Base-by-base conservation (phyloP, 768 basidiomycete species). In the Agaricus blazei region DNA sequence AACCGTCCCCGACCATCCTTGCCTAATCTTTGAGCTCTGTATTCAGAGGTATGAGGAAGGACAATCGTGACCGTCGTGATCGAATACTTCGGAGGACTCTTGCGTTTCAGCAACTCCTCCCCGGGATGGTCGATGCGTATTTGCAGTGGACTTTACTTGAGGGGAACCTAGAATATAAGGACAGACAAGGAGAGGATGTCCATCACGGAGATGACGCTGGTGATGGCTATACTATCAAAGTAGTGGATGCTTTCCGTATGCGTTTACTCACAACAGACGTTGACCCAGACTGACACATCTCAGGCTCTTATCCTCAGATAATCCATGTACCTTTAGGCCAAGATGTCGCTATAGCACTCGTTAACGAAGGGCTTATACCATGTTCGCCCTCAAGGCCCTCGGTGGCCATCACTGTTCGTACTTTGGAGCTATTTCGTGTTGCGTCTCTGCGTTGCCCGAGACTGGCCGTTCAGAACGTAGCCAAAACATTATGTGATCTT, bases 401-500 rank as follows among this genome's bases (percentile, higher is more conserved):
- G 1, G 29, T 60, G 12, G 64, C 63, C 7, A 56, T 70, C 24
- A 58, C 65, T 3, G 57, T 60, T 1, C 50, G 57, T 2, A 48
- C 63, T 3, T 56, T 71, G 2, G 63, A 70, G 36, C 44, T 67
- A 1, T 71, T 55, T 46, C 60, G 60, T 12, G 50, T 24, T 3
- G 38, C 38, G 9, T 60, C 58, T 47, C 60, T 64, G 1, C 51
- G 59, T 8, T 68, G 62, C 38, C 68, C 68, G 19, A 62, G 60
- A 24, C 60, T 72, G 2, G 50, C 65, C 0, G 59, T 66, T 9
- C 58, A 72, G 46, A 57, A 65, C 7, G 68, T 70, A 43, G 48
- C 64, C 23, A 69, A 68, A 46, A 52, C 52, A 1, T 55, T 73
- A 0, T 69, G 66, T 29, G 66, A 72, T 49, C 27, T 70, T 23